phyloP scores from a whole-genome alignment of 257 asterid genomes.

The Cinchona pubescens region DNA sequence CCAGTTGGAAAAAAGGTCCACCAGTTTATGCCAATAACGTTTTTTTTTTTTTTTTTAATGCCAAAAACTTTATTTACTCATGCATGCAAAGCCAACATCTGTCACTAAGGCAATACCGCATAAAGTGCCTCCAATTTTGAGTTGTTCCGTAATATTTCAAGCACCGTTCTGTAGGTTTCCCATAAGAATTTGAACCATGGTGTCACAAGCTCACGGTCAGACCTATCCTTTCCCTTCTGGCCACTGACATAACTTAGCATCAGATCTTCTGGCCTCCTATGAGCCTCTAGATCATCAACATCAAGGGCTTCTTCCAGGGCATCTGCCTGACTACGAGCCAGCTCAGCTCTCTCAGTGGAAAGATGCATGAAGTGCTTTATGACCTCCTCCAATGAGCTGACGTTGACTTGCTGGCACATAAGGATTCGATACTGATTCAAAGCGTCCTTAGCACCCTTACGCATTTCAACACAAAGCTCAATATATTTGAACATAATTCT shows the following conservation, averaged over 20 bases:
- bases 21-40: background rate
- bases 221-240: slow-evolving; percentile 39
- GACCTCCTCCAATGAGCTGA: slow-evolving; percentile 42
- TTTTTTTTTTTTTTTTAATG: too few species aligned
- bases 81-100: background rate
- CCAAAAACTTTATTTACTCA: background rate
- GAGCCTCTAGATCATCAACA: slow-evolving; percentile 44
- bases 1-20: background rate
- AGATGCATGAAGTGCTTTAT: slow-evolving; percentile 39
- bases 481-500: slow-evolving; percentile 39
- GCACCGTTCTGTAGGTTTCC: slow-evolving; percentile 45
- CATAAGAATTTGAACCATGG: slow-evolving; percentile 41
- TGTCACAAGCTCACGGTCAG: slow-evolving; percentile 44
- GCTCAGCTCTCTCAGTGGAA: slow-evolving; percentile 38
- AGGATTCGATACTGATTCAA: slow-evolving; percentile 37
- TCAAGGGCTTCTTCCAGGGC: slow-evolving; percentile 47
- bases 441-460: slow-evolving; percentile 43
- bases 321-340: slow-evolving; percentile 34
- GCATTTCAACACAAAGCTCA: slow-evolving; percentile 45
- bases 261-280: slow-evolving; percentile 45
- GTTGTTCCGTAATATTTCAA: slow-evolving; percentile 38
- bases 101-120: slow-evolving; percentile 25
- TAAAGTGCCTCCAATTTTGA: slow-evolving; percentile 39
- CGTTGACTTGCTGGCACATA: slow-evolving; percentile 40
- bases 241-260: slow-evolving; percentile 47